Conservation (phyloP, 2,329 filamentous ascomycete species). For the Exophiala sp. region DNA sequence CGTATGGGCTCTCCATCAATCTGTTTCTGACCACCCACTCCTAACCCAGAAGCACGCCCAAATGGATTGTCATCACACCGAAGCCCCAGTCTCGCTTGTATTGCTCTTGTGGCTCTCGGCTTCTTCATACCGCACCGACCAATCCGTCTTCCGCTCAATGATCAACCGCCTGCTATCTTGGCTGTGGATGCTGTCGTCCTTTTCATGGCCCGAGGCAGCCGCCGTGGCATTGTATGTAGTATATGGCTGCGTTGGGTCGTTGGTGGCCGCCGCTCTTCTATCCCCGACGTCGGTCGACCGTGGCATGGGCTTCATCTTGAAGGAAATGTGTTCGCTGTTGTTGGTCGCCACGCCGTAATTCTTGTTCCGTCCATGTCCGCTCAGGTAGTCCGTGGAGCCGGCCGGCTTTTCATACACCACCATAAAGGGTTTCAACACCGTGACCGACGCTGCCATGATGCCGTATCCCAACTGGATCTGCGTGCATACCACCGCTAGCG, state of each 20-base stretch:
- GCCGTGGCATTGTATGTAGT: not conserved
- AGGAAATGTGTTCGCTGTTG: slow-evolving; percentile 8
- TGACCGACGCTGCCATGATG: slow-evolving; percentile 40
- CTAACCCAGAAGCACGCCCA: too few relatives aligned
- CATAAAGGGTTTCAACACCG: slow-evolving; percentile 43
- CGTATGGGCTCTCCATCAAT: too few relatives aligned
- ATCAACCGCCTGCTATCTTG: slow-evolving; percentile 11
- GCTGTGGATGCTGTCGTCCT: slow-evolving; percentile 13
- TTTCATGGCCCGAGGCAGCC: not conserved
- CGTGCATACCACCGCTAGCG: slow-evolving; percentile 34
- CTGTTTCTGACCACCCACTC: too few relatives aligned
- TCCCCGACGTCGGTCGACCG: slow-evolving; percentile 1
- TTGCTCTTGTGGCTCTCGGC: slow-evolving; percentile 13
- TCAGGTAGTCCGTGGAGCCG: slow-evolving; percentile 7
- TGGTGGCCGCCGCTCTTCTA: not conserved
- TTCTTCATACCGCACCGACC: slow-evolving; percentile 14
- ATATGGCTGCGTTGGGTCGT: slow-evolving; percentile 7
- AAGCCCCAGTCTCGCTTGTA: slow-evolving; percentile 2
- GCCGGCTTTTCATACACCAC: slow-evolving; percentile 12
- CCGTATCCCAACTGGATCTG: slow-evolving; percentile 41
- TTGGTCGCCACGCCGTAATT: not conserved
- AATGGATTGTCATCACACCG: slow-evolving; percentile 1
- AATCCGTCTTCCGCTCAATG: slow-evolving; percentile 14
- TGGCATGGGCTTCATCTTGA: slow-evolving; percentile 8
- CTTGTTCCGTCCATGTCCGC: not conserved